Evolutionary conservation across 2,329 filamentous ascomycete species (phyloP), one percentile per base, ranked within the genome.

Genomic region (Nemania abortiva): DNA sequence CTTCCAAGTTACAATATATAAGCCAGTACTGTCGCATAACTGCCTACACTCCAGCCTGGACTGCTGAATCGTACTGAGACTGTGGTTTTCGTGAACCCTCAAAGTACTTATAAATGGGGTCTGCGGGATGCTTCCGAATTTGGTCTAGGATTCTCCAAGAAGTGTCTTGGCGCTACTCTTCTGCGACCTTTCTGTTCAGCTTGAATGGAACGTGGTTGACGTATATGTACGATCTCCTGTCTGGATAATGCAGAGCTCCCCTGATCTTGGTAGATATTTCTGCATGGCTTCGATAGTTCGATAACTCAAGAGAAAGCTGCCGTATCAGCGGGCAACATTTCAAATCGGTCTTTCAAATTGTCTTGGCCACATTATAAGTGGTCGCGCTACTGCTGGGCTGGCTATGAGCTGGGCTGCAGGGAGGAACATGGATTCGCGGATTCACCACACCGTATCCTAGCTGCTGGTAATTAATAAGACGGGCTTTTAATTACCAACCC

Each of bases 131-230:
- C 18, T n/a, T 47, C 42, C 42, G n/a, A 47, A 47, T 49, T 22
- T 13, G 24, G 55, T 37, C 47, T 18, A 13, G 22, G 22, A 9
- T 13, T 4, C 49, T 52, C 15, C 11, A 50, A 22, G n/a, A 2
- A 29, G 49, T 3, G 20, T 31, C 18, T 62, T 15, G 34, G 59
- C 49, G 22, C 20, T 5, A 29, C 22, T 3, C 31, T 61, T 13
- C 20, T 20, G 18, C 53, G 24, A 13, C 53, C 31, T 55, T 22
- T 55, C 31, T 13, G 22, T 15, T 57, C 54, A 57, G 54, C 54
- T 57, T 29, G 34, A 42, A 57, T 42, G 20, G 54, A 42, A 42
- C 15, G 34, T 55, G 52, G 52, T 20, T 55, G 27, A 27, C 49
- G 6, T 20, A 55, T 31, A 10, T 27, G 24, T 27, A 27, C 24